Conservation (phyloP, 2,329 filamentous ascomycete species). For the Penicillium sp. region DNA sequence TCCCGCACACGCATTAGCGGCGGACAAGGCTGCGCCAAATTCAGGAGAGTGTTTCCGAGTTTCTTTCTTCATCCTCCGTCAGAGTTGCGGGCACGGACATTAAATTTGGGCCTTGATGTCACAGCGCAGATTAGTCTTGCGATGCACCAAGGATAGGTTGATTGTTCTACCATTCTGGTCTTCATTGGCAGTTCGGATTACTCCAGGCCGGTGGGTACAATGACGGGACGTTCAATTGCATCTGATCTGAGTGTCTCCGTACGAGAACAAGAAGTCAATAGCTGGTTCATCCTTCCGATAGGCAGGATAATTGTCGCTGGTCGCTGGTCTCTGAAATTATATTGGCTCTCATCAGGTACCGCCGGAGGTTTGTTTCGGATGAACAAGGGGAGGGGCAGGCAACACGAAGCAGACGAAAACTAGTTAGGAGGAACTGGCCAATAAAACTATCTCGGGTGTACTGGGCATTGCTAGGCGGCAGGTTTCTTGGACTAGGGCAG, state of each 20-base stretch:
- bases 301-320: background rate
- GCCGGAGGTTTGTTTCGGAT: background rate
- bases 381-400: background rate
- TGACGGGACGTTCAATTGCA: background rate
- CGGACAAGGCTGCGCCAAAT: constrained; percentile 9
- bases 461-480: background rate
- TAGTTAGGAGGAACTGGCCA: background rate
- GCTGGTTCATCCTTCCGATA: background rate
- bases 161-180: too few relatives aligned
- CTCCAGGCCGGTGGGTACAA: background rate
- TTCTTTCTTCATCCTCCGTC: constrained; percentile 4
- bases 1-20: constrained; percentile 20
- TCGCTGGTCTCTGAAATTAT: background rate
- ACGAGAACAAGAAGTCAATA: background rate
- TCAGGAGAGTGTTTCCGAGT: background rate
- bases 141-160: background rate
- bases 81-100: constrained; percentile 7
- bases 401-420: background rate
- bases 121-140: background rate
- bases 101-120: constrained; percentile 14
- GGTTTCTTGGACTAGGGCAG: background rate
- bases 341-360: constrained; percentile 2
- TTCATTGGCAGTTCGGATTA: background rate
- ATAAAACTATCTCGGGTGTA: background rate
- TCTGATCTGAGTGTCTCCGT: background rate